Percentiles rank a stretch among this genome's conserved stretches.
Conservation (phyloP, 2,329 filamentous ascomycete genomes). For the Fusarium drepaniforme region DNA sequence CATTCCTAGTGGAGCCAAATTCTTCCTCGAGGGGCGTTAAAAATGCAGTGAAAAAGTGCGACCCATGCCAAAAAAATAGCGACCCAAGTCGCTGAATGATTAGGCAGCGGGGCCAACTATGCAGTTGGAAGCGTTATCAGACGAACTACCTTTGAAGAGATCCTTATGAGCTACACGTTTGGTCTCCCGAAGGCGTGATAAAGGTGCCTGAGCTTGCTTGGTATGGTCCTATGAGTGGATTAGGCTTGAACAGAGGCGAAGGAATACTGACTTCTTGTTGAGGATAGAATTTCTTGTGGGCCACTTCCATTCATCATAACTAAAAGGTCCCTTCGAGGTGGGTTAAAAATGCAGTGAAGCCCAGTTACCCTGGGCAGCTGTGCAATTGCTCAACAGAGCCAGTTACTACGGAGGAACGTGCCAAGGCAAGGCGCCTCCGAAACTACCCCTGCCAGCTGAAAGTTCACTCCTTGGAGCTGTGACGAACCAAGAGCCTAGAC, state of each 20-base stretch:
- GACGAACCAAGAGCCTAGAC: too few species aligned
- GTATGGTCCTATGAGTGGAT: not conserved
- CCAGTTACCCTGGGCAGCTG: not conserved
- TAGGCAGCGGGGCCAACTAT: too few species aligned
- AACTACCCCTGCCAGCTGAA: not conserved
- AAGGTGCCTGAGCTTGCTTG: not conserved
- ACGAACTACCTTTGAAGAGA: too few species aligned
- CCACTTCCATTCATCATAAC: not conserved
- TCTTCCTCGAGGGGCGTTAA: too few species aligned
- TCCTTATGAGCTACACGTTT: not conserved
- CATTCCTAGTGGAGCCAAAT: too few species aligned
- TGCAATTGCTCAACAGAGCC: not conserved
- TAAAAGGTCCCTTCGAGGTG: not conserved
- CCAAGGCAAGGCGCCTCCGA: not conserved
- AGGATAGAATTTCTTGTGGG: not conserved
- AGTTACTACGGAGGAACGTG: not conserved
- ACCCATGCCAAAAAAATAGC: too few species aligned
- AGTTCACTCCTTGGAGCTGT: not conserved
- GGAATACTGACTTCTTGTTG: not conserved
- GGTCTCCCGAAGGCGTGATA: not conserved
- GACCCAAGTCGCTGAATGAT: too few species aligned
- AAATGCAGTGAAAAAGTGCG: too few species aligned
- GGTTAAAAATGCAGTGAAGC: not conserved
- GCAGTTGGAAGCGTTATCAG: too few species aligned
- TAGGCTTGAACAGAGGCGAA: not conserved